Percentiles rank a stretch among this genome's conserved stretches.
phyloP scores from a whole-genome alignment of 169 alveolate genomes.

The Eimeria falciformis region DNA sequence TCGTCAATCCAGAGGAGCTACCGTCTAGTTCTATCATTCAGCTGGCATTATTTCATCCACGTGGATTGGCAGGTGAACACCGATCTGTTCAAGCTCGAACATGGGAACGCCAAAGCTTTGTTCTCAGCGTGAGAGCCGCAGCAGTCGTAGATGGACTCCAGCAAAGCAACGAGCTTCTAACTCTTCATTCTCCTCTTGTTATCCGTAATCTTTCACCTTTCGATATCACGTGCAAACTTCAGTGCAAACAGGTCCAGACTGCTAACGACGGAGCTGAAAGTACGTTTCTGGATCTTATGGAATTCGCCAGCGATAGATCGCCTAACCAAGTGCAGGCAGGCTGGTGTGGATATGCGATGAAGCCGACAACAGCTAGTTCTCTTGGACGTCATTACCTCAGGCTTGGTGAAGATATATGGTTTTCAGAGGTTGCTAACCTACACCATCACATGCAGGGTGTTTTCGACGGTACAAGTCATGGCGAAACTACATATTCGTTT shows the following conservation, averaged over 20 bases:
- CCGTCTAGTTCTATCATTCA: background rate
- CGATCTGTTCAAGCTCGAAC: background rate
- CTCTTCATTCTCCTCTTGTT: background rate
- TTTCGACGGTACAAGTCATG: background rate
- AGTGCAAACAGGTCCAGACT: background rate
- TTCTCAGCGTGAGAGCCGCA: background rate
- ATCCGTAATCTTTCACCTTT: slow-evolving; percentile 6
- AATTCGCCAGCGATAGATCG: background rate
- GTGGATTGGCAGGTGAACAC: background rate
- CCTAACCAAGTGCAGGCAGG: background rate
- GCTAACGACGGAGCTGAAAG: background rate
- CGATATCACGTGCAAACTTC: background rate
- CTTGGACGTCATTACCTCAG: no score
- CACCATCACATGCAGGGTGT: no score
- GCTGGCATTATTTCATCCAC: background rate
- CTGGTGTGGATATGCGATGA: background rate
- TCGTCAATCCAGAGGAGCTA: background rate
- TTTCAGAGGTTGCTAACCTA: background rate
- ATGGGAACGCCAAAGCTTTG: background rate
- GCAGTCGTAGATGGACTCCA: background rate
- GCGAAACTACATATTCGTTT: background rate
- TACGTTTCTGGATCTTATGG: background rate
- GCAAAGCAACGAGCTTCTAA: background rate
- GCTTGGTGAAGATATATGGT: background rate
- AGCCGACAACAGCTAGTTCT: background rate